Evolutionary conservation across 129 eudicot species (phyloP), one percentile per base, ranked within the genome.

Genomic region (Lactuca saligna): DNA sequence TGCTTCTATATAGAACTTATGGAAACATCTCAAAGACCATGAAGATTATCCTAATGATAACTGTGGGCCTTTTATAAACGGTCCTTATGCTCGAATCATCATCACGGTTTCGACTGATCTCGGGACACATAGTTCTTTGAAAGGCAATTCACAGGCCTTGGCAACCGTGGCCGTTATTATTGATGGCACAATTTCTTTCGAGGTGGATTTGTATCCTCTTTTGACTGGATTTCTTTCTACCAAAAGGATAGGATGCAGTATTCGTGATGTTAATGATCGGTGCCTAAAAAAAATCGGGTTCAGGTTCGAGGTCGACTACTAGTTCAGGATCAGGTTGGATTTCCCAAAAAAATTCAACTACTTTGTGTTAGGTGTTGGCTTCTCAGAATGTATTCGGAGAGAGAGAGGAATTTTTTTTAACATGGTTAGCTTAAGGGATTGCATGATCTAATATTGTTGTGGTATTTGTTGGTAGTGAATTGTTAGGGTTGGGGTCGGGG

Each of bases 141-240:
- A 75, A 72, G 95, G 96, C 6, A 82, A 91, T 72, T 84, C 96
- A 17, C 81, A 96, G 50, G 98, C 98, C 48, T 48, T 91, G 77
- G 98, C 98, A 63, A 91, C 98, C 3, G 98, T 91, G 25, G 88
- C 98, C 1, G 98, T 96, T 33, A 91, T 91, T 35, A 91, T 91
- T 72, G 98, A 91, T 75, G 98, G 98, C 25, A 91, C 96, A 2
- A 96, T 96, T 17, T 91, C 98, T 17, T 65, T 86, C 39, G 98
- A 96, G 58, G 98, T 96, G 38, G 95, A 96, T 71, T 49, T 88
- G 55, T 96, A 96, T 60, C 98, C 98, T 0, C 87, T 91, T 61
- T 65, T 91, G 73, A 91, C 98, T 0, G 98, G 98, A 1, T 86
- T 82, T 75, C 82, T 91, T 16, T 88, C 98, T 5, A 78, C 91